Evolutionary conservation across 2,329 filamentous ascomycete genomes (phyloP).

Genomic region (Blastomyces emzantsi): DNA sequence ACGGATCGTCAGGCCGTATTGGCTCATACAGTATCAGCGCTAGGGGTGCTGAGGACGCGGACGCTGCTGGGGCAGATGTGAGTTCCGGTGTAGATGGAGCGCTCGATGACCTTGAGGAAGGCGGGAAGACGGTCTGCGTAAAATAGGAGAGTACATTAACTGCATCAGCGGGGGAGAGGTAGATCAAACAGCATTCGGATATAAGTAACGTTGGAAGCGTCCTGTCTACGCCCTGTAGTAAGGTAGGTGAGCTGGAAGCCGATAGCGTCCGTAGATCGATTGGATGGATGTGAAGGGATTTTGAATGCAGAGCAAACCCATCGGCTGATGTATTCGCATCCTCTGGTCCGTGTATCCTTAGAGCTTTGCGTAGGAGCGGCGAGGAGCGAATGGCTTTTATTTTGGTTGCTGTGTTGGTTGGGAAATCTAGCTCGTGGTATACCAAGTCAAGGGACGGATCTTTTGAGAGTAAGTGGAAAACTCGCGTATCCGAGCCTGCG

Average conservation of each 20-base stretch:
- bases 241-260: conserved; percentile 18
- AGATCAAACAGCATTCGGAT: conserved; percentile 93
- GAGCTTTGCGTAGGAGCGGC: conserved; percentile 24
- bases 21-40: conserved; percentile 80
- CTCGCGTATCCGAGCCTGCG: conserved; percentile 86
- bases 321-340: conserved; percentile 30
- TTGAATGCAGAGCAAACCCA: conserved; percentile 39
- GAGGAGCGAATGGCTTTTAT: conserved; percentile 37
- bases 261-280: conserved; percentile 60
- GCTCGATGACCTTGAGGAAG: conserved; percentile 29
- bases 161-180: conserved; percentile 60
- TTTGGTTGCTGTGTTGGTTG: conserved; percentile 61
- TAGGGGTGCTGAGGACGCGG: conserved; percentile 34
- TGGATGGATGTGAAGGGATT: conserved; percentile 49
- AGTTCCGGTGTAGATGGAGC: conserved; percentile 12
- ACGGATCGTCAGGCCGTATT: conserved; percentile 71
- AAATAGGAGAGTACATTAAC: conserved; percentile 58
- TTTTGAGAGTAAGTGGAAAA: conserved; percentile 59
- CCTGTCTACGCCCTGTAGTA: conserved; percentile 42
- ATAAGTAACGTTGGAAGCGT: conserved; percentile 71
- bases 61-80: conserved; percentile 13
- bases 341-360: conserved; percentile 24
- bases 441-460: conserved; percentile 43
- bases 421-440: conserved; percentile 93
- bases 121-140: conserved; percentile 40